Evolutionary conservation across 192 early-diverging fungal species (phyloP), one percentile per base, ranked within the genome.

Genomic region (Rhizophagus sp.): DNA sequence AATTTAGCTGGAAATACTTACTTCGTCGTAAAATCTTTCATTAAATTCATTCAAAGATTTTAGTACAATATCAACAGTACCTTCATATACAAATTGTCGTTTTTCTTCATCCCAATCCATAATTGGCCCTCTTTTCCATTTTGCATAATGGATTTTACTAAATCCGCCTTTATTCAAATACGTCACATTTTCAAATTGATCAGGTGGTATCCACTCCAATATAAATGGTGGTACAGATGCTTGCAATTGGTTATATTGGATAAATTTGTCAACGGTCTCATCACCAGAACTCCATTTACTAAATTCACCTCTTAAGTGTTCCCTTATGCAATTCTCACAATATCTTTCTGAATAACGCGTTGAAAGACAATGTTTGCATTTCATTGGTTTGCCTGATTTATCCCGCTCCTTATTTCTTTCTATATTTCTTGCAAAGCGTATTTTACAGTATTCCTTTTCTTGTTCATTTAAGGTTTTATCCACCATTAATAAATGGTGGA

Each of bases 131-230:
- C 62, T 25, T 17, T 41, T 63, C 75, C 75, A 76, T 22, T 22
- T 76, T 25, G 75, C 75, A 17, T 0, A 3, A 52, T 62, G 62
- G 9, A 76, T n/a, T 63, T 24, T 25, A 36, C 57, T 13, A 41
- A 62, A 62, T 76, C 75, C 75, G 39, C 75, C 75, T 36, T 44
- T 64, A 12, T 8, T 30, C 10, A 22, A 11, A 36, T 24, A 62
- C 19, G 10, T 33, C 8, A 76, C n/a, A 15, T 33, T 34, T n/a
- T 34, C 49, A 33, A 76, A 76, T n/a, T 76, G 44, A 34, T 76
- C 75, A 50, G 39, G n/a, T 24, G 71, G n/a, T 22, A 73, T 73
- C 71, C 71, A 73, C 15, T 73, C 71, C 4, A 73, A n/a, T 47
- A 73, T 73, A 44, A 44, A 44, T 73, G 22, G 10, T 4, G 71